Conservation (phyloP, 2,329 filamentous ascomycete genomes). For the Aspergillus neotritici region DNA sequence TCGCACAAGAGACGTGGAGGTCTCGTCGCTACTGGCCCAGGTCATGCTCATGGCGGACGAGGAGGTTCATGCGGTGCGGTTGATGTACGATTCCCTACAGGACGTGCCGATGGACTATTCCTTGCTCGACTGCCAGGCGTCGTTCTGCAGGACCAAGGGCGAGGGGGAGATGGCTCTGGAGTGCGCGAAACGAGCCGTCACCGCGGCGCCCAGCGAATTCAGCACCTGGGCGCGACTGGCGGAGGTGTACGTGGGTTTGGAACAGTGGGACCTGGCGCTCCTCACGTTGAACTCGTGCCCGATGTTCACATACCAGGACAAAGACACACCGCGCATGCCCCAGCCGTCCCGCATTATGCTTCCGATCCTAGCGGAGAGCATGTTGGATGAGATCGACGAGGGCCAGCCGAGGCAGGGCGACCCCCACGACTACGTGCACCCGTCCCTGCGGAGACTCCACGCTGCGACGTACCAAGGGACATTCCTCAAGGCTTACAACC, state of each 20-base stretch:
- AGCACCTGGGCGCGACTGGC: conserved; percentile 92
- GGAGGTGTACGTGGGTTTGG: conserved; percentile 87
- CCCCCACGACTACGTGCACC: conserved; percentile 79
- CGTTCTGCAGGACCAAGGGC: conserved; percentile 85
- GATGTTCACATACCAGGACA: conserved; percentile 99
- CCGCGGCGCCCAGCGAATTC: conserved; percentile 94
- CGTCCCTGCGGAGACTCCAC: conserved; percentile 76
- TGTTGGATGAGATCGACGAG: conserved; percentile 94
- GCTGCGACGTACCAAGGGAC: conserved; percentile 90
- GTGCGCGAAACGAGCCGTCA: conserved; percentile 88
- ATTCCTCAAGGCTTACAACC: conserved; percentile 88
- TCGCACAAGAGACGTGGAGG: conserved; percentile 81
- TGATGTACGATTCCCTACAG: conserved; percentile 81
- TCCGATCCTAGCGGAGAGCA: conserved; percentile 79
- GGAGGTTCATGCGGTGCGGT: conserved; percentile 87
- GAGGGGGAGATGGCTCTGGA: conserved; percentile 81
- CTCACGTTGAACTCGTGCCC: conserved; percentile 96
- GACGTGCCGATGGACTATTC: conserved; percentile 97
- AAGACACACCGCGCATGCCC: conserved; percentile 90
- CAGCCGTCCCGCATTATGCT: conserved; percentile 83
- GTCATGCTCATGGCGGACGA: conserved; percentile 93
- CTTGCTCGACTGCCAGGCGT: conserved; percentile 87
- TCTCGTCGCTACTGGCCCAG: conserved; percentile 84
- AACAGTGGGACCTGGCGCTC: conserved; percentile 94
- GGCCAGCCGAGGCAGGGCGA: conserved; percentile 66